A percentile compares a stretch with the other conserved stretches of the same genome.
These are phyloP conservation scores for Candida koratica DNA, from an alignment of 805 yeast genomes.

Conservation along the genomic window DNA sequence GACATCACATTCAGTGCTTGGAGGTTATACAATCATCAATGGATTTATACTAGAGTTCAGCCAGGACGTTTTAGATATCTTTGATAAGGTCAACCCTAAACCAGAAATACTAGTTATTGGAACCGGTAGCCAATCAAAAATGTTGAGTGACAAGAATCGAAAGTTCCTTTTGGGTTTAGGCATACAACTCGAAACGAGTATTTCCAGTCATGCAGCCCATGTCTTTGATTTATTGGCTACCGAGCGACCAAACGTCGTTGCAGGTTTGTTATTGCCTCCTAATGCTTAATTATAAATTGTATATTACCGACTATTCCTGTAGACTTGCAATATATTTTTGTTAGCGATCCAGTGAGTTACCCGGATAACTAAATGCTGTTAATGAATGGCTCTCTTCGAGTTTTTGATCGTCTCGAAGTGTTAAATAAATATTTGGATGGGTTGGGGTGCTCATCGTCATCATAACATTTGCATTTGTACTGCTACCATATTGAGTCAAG, in stretches of 20 bases:
- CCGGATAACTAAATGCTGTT: constrained; percentile 5
- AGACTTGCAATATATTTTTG: not conserved
- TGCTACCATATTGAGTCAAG: constrained; percentile 2
- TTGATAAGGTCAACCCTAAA: constrained; percentile 61
- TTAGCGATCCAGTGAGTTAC: not conserved
- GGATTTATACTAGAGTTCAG: constrained; percentile 54
- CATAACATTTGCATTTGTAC: constrained; percentile 19
- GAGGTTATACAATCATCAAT: constrained; percentile 44
- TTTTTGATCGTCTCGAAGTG: constrained; percentile 11
- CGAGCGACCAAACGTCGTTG: constrained; percentile 72
- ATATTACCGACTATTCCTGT: no score
- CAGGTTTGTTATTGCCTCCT: constrained; percentile 70
- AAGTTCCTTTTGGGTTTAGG: constrained; percentile 53
- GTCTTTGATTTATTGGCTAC: constrained; percentile 74
- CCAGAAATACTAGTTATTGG: constrained; percentile 77
- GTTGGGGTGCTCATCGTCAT: constrained; percentile 45
- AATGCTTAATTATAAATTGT: constrained; percentile 34
- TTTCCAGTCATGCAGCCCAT: constrained; percentile 59
- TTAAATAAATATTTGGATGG: constrained; percentile 27
- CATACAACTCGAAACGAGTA: constrained; percentile 65
- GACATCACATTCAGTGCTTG: not conserved
- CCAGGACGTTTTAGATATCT: constrained; percentile 42
- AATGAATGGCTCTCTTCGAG: constrained; percentile 7
- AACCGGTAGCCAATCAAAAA: constrained; percentile 59
- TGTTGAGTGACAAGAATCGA: constrained; percentile 56